A percentile compares a stretch with the other conserved stretches of the same genome.
Evolutionary conservation across 345 rosid genomes (phyloP).

Genomic region (Mercurialis annua): DNA sequence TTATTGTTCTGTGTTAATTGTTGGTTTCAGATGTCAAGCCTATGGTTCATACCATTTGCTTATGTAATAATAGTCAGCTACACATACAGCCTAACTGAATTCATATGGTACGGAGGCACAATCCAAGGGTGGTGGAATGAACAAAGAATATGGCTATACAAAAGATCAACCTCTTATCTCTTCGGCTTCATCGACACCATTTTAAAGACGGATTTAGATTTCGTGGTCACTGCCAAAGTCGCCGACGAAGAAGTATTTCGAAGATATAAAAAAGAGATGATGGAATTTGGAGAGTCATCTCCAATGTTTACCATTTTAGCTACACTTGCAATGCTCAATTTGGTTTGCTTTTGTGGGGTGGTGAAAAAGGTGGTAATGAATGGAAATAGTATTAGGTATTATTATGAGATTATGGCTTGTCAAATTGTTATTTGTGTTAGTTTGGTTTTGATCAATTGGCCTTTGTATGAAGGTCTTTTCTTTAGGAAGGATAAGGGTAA

Average conservation of each 20-base stretch:
- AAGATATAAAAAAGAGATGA: slow-evolving; percentile 51
- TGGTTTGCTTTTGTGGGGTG: slow-evolving; percentile 37
- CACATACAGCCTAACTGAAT: slow-evolving; percentile 48
- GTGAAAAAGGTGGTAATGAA: slow-evolving; percentile 15
- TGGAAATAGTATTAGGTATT: not conserved
- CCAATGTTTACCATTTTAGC: slow-evolving; percentile 56
- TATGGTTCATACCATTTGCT: slow-evolving; percentile 59
- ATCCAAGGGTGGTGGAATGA: slow-evolving; percentile 76
- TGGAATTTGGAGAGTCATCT: slow-evolving; percentile 75
- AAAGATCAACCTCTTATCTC: slow-evolving; percentile 70
- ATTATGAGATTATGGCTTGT: too few relatives aligned
- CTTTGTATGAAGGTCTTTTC: too few relatives aligned
- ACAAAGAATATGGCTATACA: slow-evolving; percentile 70
- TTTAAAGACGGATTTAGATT: slow-evolving; percentile 36
- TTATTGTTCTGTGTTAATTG: too few relatives aligned
- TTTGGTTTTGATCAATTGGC: too few relatives aligned
- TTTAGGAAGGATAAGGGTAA: too few relatives aligned
- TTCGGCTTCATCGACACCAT: slow-evolving; percentile 55
- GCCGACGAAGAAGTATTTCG: slow-evolving; percentile 47
- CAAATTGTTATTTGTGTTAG: too few relatives aligned
- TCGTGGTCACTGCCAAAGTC: slow-evolving; percentile 64
- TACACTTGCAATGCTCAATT: slow-evolving; percentile 56
- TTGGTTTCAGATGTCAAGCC: slow-evolving; percentile 48
- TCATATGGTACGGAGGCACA: slow-evolving; percentile 60
- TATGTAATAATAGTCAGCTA: slow-evolving; percentile 37